phyloP scores from a whole-genome alignment of 2,329 filamentous ascomycete species.

The Kalmusia sp. region DNA sequence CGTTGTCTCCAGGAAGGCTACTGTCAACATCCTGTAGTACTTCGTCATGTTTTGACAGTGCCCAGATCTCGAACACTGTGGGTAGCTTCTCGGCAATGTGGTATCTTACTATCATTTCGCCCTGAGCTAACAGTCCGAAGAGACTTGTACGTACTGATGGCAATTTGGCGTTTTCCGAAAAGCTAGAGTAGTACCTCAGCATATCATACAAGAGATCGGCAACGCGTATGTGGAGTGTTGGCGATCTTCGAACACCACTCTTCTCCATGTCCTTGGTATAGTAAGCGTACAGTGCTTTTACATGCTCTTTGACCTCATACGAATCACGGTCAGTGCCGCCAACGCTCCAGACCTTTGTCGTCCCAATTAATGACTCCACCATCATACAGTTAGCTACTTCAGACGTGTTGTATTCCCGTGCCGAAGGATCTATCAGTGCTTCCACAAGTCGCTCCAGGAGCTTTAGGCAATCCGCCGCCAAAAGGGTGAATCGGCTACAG shows the following conservation, averaged over 20 bases:
- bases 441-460: slow-evolving; percentile 40
- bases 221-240: slow-evolving; percentile 71
- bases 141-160: slow-evolving; percentile 74
- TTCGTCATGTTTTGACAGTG: slow-evolving; percentile 82
- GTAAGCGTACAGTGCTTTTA: slow-evolving; percentile 79
- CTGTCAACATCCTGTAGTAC: slow-evolving; percentile 85
- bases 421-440: slow-evolving; percentile 40
- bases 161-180: slow-evolving; percentile 65
- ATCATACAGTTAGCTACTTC: slow-evolving; percentile 47
- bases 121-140: slow-evolving; percentile 72
- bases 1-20: slow-evolving; percentile 75
- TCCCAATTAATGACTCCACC: slow-evolving; percentile 40
- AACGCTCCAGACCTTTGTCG: slow-evolving; percentile 33
- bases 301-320: slow-evolving; percentile 64
- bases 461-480: slow-evolving; percentile 31
- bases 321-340: slow-evolving; percentile 31
- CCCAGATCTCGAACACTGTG: slow-evolving; percentile 78
- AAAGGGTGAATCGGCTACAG: slow-evolving; percentile 27
- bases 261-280: slow-evolving; percentile 73
- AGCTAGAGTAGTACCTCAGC: slow-evolving; percentile 70
- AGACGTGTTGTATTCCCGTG: slow-evolving; percentile 45
- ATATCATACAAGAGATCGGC: slow-evolving; percentile 74
- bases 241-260: slow-evolving; percentile 70
- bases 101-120: slow-evolving; percentile 76
- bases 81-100: slow-evolving; percentile 74